A percentile compares a stretch with the other conserved stretches of the same genome.
Conservation (phyloP, 164 flowering plant genomes). For the Aristolochia fimbriata region DNA sequence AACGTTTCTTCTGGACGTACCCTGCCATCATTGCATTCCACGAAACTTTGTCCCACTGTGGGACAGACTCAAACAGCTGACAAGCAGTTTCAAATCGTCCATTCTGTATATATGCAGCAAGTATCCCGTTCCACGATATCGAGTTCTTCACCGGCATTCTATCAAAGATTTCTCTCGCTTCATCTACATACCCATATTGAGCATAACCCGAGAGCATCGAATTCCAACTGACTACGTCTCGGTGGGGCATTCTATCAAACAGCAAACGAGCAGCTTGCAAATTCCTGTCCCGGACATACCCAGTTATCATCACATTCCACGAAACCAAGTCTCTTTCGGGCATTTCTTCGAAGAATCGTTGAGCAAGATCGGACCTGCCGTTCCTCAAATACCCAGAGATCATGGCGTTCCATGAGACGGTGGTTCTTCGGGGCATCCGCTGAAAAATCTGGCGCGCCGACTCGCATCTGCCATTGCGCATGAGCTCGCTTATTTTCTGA, state of each 20-base stretch:
- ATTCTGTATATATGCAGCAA: slow-evolving; percentile 73
- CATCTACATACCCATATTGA: slow-evolving; percentile 55
- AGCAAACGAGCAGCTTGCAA: slow-evolving; percentile 46
- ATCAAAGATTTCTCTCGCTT: slow-evolving; percentile 59
- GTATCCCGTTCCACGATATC: slow-evolving; percentile 81
- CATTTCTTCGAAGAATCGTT: slow-evolving; percentile 49
- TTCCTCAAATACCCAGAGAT: slow-evolving; percentile 60
- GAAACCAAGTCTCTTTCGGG: slow-evolving; percentile 58
- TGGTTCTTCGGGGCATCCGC: slow-evolving; percentile 45
- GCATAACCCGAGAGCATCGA: slow-evolving; percentile 73
- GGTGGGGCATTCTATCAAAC: slow-evolving; percentile 64
- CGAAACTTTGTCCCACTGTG: slow-evolving; percentile 58
- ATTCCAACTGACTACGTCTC: slow-evolving; percentile 85
- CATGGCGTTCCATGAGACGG: slow-evolving; percentile 72
- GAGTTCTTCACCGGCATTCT: slow-evolving; percentile 54
- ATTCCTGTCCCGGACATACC: slow-evolving; percentile 35
- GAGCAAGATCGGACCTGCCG: slow-evolving; percentile 34
- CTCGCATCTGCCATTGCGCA: slow-evolving; percentile 49
- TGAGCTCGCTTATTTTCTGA: slow-evolving; percentile 43
- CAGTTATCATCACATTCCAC: slow-evolving; percentile 77
- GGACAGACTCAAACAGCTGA: slow-evolving; percentile 44
- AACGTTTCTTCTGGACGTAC: slow-evolving; percentile 51
- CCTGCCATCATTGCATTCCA: slow-evolving; percentile 91
- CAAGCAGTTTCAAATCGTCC: slow-evolving; percentile 64
- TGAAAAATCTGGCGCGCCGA: slow-evolving; percentile 45